Conservation (phyloP, 2,329 filamentous ascomycete species). For the Paecilomyces fulvus region DNA sequence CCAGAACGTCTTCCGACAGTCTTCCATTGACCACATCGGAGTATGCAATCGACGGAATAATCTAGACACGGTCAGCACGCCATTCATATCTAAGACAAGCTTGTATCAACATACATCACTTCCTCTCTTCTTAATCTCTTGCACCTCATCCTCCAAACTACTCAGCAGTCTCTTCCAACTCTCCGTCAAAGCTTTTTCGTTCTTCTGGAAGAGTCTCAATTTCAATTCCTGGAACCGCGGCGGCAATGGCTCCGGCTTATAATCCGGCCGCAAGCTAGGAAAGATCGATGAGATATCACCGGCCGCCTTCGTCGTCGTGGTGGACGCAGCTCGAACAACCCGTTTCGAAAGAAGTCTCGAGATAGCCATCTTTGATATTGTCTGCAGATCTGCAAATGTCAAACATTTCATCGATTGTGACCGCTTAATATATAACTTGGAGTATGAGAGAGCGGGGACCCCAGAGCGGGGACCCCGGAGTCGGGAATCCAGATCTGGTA, state of each 20-base stretch:
- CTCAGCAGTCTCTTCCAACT: slow-evolving; percentile 37
- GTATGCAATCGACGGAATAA: slow-evolving; percentile 37
- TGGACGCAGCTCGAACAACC: slow-evolving; percentile 21
- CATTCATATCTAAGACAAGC: background rate
- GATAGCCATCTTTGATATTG: slow-evolving; percentile 15
- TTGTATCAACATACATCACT: slow-evolving; percentile 25
- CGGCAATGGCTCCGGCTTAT: slow-evolving; percentile 33
- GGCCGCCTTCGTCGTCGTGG: slow-evolving; percentile 33
- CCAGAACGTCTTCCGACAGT: slow-evolving; percentile 25
- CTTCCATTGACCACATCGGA: slow-evolving; percentile 30
- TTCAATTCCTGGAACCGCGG: slow-evolving; percentile 36
- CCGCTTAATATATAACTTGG: background rate
- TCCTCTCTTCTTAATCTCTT: slow-evolving; percentile 32
- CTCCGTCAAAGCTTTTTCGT: slow-evolving; percentile 29
- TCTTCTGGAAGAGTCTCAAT: slow-evolving; percentile 26
- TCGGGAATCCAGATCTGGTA: slow-evolving; percentile 6
- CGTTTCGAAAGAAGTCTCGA: slow-evolving; percentile 21
- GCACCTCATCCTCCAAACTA: slow-evolving; percentile 31
- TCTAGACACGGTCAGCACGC: slow-evolving; percentile 11
- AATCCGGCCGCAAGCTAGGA: slow-evolving; percentile 36
- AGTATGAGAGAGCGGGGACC: background rate
- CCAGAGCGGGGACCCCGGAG: background rate
- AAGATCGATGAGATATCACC: slow-evolving; percentile 44
- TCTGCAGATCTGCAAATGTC: background rate
- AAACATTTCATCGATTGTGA: background rate